These are phyloP conservation scores for Candida rishiriensis DNA, from an alignment of 805 yeast species.

Conservation along the genomic window DNA sequence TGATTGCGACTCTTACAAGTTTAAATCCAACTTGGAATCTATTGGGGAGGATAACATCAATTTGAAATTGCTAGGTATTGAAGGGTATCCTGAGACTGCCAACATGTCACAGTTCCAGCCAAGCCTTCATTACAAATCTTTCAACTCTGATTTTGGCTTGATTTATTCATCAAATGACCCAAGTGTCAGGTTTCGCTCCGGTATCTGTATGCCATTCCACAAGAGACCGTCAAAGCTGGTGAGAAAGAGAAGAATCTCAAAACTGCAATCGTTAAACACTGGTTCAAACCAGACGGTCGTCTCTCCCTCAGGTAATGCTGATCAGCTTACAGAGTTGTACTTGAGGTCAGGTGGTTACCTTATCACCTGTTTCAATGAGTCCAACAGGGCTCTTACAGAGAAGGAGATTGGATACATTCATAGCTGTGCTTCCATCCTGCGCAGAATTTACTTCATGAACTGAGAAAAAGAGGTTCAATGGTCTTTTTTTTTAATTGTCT, in stretches of 20 bases:
- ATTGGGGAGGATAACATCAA: constrained; percentile 36
- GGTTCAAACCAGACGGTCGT: constrained; percentile 20
- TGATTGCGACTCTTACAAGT: constrained; percentile 40
- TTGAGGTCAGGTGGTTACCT: constrained; percentile 50
- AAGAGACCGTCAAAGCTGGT: constrained; percentile 40
- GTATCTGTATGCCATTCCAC: constrained; percentile 51
- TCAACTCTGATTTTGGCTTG: constrained; percentile 51
- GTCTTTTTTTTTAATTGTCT: background rate
- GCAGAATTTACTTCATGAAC: constrained; percentile 40
- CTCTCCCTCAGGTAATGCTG: background rate
- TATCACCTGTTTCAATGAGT: constrained; percentile 40
- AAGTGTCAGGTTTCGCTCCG: constrained; percentile 37
- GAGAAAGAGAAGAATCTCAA: constrained; percentile 27
- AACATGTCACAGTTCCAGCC: constrained; percentile 18
- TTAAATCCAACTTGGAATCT: constrained; percentile 34
- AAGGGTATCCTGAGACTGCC: constrained; percentile 28
- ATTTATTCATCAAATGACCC: constrained; percentile 32
- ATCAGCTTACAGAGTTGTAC: constrained; percentile 32
- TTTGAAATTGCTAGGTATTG: constrained; percentile 43
- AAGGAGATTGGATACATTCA: constrained; percentile 41
- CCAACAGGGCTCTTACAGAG: constrained; percentile 27
- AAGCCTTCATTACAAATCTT: constrained; percentile 38
- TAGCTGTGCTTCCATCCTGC: constrained; percentile 41
- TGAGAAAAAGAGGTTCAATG: constrained; percentile 7
- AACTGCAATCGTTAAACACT: background rate